Base-by-base conservation (phyloP, 2,329 filamentous ascomycete species). In the Trichoderma sp. region DNA sequence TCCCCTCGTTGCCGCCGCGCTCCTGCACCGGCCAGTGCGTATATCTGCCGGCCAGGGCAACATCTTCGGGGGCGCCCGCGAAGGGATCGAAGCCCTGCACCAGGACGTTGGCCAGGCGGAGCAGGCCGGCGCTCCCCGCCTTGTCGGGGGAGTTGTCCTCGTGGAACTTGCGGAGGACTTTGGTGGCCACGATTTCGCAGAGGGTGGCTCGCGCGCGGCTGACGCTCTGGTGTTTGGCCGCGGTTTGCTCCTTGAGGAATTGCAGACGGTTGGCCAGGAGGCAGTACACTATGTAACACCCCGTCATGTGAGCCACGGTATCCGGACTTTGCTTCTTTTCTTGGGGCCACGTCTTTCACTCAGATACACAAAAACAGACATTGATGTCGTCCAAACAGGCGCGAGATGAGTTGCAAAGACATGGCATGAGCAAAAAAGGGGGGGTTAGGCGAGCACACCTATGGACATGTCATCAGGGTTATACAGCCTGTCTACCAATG, bases 81-180 rank as follows among this genome's bases (percentile, higher is more conserved):
- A 92, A 92, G 1, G 90, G 89, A 72, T 91, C 89, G 70, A 92
- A 92, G 1, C 88, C 88, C 5, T 89, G 87, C 1, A 92, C 89
- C 1, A 92, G 83, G 27, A 92, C 87, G 70, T 90, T 89, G 8
- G 90, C 86, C 5, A 92, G 82, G 2, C 89, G 79, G 0, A 92
- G 79, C 2, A 92, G 82, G 1, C 90, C 90, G 48, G 84, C 79
- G 0, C 85, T 83, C 13, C 88, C 89, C 15, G 64, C 32, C 15
- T 50, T 58, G 1, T 66, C 64, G 22, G 64, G 64, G 2, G 84
- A 82, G 68, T 89, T 85, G 70, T 90, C 87, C 76, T 92, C 90
- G 71, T 91, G 86, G 72, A 90, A 90, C 17, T 87, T 86, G 39
- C 90, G 85, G 25, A 92, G 80, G 13, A 92, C 82, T 64, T 89